Evolutionary conservation across 2,329 filamentous ascomycete genomes (phyloP), one percentile per base, ranked within the genome.

Genomic region (Fusarium citri): DNA sequence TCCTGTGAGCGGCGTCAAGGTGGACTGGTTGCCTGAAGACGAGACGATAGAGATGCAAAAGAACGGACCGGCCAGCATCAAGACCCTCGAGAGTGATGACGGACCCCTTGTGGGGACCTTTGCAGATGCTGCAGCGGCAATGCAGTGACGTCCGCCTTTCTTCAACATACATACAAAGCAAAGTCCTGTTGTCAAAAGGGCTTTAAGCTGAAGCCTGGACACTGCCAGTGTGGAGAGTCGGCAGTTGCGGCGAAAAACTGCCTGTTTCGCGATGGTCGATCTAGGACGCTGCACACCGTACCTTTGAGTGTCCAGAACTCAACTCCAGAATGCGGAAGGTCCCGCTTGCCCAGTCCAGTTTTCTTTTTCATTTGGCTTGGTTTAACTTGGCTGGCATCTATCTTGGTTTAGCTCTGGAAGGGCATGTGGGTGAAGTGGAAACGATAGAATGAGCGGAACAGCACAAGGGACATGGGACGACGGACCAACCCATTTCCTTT

Each of bases 51-150:
- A 86, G 65, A 75, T 81, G 76, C 81, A 83, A 64, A 80, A 76
- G 56, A 81, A 81, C 53, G 75, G 73, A 20, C 66, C 77, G 6
- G 73, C 75, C 37, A 80, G 75, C 67, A 71, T 78, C 55, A 78
- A 77, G 65, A 78, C 76, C 7, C 63, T 78, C n/a, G 76, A 80
- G 22, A 75, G 76, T 26, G 78, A 79, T 30, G 75, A 76, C 14
- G 79, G 75, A 16, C 82, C 85, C 47, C 82, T 89, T 42, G 86
- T 89, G 16, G 87, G 87, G 45, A 89, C 87, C 18, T 89, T 89
- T 80, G 84, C 86, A 46, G 87, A 89, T 74, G 87, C 87, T 23
- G 86, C 85, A 23, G 84, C 84, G 14, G 85, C 83, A 18, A 85
- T 86, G 80, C 80, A 81, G 74, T 79, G 68, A 65, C 53, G 45